Evolutionary conservation across 441 rosid species (phyloP).

Genomic region (Brassica hybrid): DNA sequence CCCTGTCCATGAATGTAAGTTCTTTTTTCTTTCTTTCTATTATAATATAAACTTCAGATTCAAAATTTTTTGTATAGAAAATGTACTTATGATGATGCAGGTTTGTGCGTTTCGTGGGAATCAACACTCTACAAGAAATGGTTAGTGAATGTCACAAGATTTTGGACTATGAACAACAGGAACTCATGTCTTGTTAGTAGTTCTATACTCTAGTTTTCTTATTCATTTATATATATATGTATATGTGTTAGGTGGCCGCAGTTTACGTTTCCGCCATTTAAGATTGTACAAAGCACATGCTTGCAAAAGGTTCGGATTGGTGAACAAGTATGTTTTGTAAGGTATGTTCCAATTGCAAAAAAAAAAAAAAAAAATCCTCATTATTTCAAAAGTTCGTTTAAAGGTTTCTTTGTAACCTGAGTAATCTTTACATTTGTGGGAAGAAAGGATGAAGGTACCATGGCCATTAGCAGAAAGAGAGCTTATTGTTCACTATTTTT

Average conservation of each 20-base stretch:
- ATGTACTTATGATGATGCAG: slow-evolving; percentile 47
- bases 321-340: slow-evolving; percentile 38
- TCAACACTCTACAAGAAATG: slow-evolving; percentile 38
- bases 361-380: background rate
- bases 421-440: slow-evolving; percentile 43
- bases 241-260: slow-evolving; percentile 41
- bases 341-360: slow-evolving; percentile 13
- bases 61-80: slow-evolving; percentile 3
- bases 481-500: slow-evolving; percentile 68
- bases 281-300: slow-evolving; percentile 37
- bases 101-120: slow-evolving; percentile 81
- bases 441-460: slow-evolving; percentile 93
- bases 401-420: background rate
- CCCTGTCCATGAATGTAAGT: slow-evolving; percentile 81
- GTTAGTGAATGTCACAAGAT: slow-evolving; percentile 19
- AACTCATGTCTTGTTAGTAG: background rate
- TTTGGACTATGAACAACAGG: background rate
- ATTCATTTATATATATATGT: background rate
- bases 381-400: background rate
- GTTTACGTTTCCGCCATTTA: slow-evolving; percentile 38
- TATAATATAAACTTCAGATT: background rate
- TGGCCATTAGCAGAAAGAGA: slow-evolving; percentile 94
- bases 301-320: slow-evolving; percentile 32
- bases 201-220: background rate
- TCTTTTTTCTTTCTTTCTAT: slow-evolving; percentile 6